Evolutionary conservation across 2,329 filamentous ascomycete species (phyloP), one percentile per base, ranked within the genome.

Genomic region (Cordyceps javanica): DNA sequence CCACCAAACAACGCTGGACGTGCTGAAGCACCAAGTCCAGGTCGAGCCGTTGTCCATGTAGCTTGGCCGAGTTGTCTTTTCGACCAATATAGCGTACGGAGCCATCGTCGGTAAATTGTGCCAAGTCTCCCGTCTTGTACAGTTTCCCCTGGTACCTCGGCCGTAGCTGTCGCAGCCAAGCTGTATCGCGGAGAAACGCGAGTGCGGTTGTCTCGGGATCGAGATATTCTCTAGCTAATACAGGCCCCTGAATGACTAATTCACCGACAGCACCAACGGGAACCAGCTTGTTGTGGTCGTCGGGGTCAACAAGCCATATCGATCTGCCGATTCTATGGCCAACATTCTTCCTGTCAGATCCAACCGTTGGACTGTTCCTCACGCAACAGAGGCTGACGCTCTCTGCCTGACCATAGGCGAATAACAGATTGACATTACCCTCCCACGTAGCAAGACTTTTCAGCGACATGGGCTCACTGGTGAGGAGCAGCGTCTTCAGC

Each of bases 1-100:
- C 34, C 21, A 11, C 19, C 21, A 52, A 25, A 41, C 49, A 52
- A 28, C 16, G 23, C n/a, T 52, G 19, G 39, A 59, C 46, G 34
- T 61, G 32, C 5, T 51, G n/a, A 26, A 63, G 61, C 13, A 66
- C 57, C 5, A 65, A 63, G 3, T 57, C 62, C 2, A 78, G 69
- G 66, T 78, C 83, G 55, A 81, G 69, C 55, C 80, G 66, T 59
- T 76, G 82, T 30, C 83, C 83, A 28, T 75, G 72, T 10, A 84
- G 66, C 63, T 83, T 84, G 48, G 82, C 73, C 64, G 83, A 80
- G 0, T 72, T 72, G 61, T 83, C 80, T 60, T 78, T 79, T 44
- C 80, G 71, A 50, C 78, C 79, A 50, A 79, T 64, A 54, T 75
- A 79, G 0, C 71, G 61, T 11, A 80, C 64, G 25, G 66, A 64